Conservation (phyloP, 176 grass and related monocot genomes). For the barley (Hordeum vulgare) region DNA sequence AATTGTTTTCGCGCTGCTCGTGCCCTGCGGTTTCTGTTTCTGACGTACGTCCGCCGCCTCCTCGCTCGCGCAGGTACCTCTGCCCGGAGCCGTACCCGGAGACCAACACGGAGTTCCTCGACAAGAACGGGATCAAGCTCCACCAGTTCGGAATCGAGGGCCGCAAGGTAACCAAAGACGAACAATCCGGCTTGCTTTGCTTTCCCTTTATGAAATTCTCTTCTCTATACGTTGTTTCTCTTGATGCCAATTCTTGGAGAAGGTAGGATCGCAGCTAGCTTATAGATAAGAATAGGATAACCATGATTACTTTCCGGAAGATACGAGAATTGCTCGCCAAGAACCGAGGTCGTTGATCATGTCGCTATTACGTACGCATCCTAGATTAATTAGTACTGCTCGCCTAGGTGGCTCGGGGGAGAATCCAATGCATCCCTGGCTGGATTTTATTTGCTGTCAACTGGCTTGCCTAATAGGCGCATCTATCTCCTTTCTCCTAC, state of each 20-base stretch:
- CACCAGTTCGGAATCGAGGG: slow-evolving; percentile 64
- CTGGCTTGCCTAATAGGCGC: slow-evolving; percentile 16
- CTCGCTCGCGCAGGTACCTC: slow-evolving; percentile 41
- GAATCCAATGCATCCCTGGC: not conserved
- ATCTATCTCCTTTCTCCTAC: not conserved
- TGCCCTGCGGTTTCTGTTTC: slow-evolving; percentile 2
- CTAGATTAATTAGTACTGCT: slow-evolving; percentile 27
- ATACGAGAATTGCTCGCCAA: not conserved
- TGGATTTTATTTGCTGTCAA: slow-evolving; percentile 21
- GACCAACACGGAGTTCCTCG: slow-evolving; percentile 51
- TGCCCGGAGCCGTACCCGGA: slow-evolving; percentile 71
- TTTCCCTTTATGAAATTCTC: not conserved
- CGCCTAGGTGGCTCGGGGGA: slow-evolving; percentile 12
- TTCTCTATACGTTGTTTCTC: not conserved
- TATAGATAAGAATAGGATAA: too few relatives aligned
- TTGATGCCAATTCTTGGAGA: not conserved
- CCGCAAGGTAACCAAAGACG: slow-evolving; percentile 41
- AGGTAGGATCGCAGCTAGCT: not conserved
- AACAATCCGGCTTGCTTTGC: not conserved
- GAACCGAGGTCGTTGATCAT: slow-evolving; percentile 22
- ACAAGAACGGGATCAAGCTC: slow-evolving; percentile 54
- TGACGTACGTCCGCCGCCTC: not conserved
- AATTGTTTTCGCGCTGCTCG: not conserved
- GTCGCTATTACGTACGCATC: not conserved
- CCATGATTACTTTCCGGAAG: slow-evolving; percentile 12